A percentile compares a stretch with the other conserved stretches of the same genome.
Evolutionary conservation across 2,329 filamentous ascomycete genomes (phyloP).

Genomic region (Ilyonectria destructans): DNA sequence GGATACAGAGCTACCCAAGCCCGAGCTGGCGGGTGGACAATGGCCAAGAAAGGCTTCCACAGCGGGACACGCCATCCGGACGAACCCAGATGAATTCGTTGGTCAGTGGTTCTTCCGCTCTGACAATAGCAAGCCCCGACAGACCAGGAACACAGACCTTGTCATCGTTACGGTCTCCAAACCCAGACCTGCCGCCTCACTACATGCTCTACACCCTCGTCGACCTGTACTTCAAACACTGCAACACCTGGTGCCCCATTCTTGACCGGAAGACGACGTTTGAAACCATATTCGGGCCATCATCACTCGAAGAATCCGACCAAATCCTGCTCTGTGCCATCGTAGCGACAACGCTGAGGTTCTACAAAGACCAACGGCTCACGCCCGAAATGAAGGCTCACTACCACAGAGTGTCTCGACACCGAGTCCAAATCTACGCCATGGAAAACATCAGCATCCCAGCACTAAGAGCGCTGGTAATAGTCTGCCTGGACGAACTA

Average conservation of each 20-base stretch:
- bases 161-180: constrained; percentile 55
- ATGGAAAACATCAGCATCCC: constrained; percentile 60
- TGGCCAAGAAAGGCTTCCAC: constrained; percentile 49
- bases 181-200: constrained; percentile 70
- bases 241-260: constrained; percentile 72
- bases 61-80: constrained; percentile 12
- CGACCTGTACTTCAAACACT: constrained; percentile 76
- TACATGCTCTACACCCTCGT: constrained; percentile 73
- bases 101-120: not conserved
- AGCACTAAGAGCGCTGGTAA: constrained; percentile 59
- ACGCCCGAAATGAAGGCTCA: constrained; percentile 57
- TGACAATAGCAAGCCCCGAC: not conserved
- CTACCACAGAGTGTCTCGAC: constrained; percentile 58
- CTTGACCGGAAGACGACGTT: constrained; percentile 62
- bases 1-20: constrained; percentile 60
- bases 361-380: constrained; percentile 59
- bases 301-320: constrained; percentile 58
- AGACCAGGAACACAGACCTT: constrained; percentile 37
- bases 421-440: constrained; percentile 60
- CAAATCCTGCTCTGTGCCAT: constrained; percentile 62
- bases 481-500: constrained; percentile 60
- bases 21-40: constrained; percentile 50
- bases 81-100: constrained; percentile 21
- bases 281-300: constrained; percentile 59
- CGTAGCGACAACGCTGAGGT: constrained; percentile 60